These are phyloP conservation scores for Yamadazyma kitorensis DNA, from an alignment of 805 yeast species.

Conservation along the genomic window DNA sequence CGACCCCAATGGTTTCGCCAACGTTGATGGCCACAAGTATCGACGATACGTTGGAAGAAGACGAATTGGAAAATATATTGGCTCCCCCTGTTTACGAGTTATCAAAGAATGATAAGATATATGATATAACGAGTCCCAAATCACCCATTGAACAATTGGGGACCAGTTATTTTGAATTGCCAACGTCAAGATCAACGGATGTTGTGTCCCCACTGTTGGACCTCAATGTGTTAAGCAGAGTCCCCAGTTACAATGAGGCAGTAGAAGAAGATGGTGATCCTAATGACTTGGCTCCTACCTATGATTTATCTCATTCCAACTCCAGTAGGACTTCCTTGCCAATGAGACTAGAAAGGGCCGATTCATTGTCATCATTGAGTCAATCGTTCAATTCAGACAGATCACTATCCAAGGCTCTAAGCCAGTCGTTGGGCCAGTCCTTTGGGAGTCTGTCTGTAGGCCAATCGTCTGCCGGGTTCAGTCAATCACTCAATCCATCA, in stretches of 20 bases:
- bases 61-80: constrained; percentile 23
- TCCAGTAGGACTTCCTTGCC: constrained; percentile 4
- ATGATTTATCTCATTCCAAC: constrained; percentile 8
- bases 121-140: constrained; percentile 31
- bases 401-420: no score
- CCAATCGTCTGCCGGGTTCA: no score
- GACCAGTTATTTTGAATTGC: constrained; percentile 31
- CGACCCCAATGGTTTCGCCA: constrained; percentile 9
- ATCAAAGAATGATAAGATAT: constrained; percentile 36
- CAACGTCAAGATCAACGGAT: constrained; percentile 9
- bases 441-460: no score
- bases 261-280: constrained; percentile 34
- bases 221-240: constrained; percentile 22
- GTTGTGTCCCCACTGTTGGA: constrained; percentile 16
- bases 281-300: constrained; percentile 21
- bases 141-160: constrained; percentile 37
- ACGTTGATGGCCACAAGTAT: constrained; percentile 1
- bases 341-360: constrained; percentile 1
- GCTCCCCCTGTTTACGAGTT: constrained; percentile 46
- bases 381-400: no score
- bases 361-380: constrained; percentile 1
- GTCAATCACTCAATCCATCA: no score
- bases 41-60: constrained; percentile 17
- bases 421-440: constrained; percentile 3
- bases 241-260: constrained; percentile 42